These are phyloP conservation scores for Maudiozyma turicensis DNA, from an alignment of 805 yeast genomes.

Conservation along the genomic window DNA sequence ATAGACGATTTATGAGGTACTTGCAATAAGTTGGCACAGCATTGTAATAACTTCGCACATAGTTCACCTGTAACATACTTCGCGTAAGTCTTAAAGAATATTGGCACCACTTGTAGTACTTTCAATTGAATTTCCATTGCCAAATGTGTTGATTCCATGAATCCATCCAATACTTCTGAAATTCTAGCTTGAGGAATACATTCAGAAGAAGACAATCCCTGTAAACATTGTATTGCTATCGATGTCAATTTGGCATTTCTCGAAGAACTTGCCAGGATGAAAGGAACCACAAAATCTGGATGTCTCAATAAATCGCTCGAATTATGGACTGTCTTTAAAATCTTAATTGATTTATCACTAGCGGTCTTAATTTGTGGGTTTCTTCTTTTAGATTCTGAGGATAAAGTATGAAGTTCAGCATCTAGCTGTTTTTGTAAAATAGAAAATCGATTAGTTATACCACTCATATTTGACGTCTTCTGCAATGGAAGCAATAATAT, in stretches of 20 bases:
- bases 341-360: slow-evolving; percentile 42
- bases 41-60: slow-evolving; percentile 48
- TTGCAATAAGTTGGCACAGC: slow-evolving; percentile 62
- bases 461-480: slow-evolving; percentile 1
- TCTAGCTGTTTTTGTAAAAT: slow-evolving; percentile 29
- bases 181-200: slow-evolving; percentile 47
- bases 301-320: slow-evolving; percentile 32
- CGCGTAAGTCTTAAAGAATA: slow-evolving; percentile 57
- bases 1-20: slow-evolving; percentile 59
- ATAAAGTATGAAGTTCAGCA: slow-evolving; percentile 49
- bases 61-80: slow-evolving; percentile 43
- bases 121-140: slow-evolving; percentile 80
- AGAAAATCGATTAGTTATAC: slow-evolving; percentile 10
- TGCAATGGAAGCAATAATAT: no score
- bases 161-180: slow-evolving; percentile 51
- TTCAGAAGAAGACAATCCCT: slow-evolving; percentile 44
- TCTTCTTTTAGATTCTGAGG: slow-evolving; percentile 63
- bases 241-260: slow-evolving; percentile 66
- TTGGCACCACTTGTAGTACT: slow-evolving; percentile 73
- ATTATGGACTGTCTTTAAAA: slow-evolving; percentile 31
- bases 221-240: slow-evolving; percentile 62
- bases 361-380: slow-evolving; percentile 58
- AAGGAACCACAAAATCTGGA: slow-evolving; percentile 55
- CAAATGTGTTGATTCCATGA: slow-evolving; percentile 63
- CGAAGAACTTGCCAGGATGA: slow-evolving; percentile 60